Conservation (phyloP, 805 yeast species). For the Cephaloascus fragrans region DNA sequence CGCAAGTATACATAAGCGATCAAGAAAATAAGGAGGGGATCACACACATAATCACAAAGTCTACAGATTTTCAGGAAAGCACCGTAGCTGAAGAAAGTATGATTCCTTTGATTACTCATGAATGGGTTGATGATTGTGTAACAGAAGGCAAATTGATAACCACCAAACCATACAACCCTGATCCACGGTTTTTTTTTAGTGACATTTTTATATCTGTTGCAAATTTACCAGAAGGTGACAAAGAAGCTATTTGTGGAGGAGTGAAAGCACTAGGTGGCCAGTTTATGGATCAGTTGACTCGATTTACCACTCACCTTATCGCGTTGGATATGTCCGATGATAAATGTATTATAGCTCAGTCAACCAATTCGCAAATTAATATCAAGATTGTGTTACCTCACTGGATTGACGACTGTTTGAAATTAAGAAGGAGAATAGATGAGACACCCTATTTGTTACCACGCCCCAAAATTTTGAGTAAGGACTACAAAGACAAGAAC, state of each 20-base stretch:
- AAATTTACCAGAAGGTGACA: slow-evolving; percentile 48
- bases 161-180: slow-evolving; percentile 59
- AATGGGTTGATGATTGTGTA: slow-evolving; percentile 49
- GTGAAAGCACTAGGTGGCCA: slow-evolving; percentile 74
- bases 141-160: slow-evolving; percentile 32
- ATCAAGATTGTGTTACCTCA: slow-evolving; percentile 63
- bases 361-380: slow-evolving; percentile 22
- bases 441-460: slow-evolving; percentile 46
- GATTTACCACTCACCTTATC: slow-evolving; percentile 71
- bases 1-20: slow-evolving; percentile 9
- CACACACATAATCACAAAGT: slow-evolving; percentile 43
- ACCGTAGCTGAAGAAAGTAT: slow-evolving; percentile 34
- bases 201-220: slow-evolving; percentile 50
- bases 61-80: slow-evolving; percentile 44
- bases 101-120: slow-evolving; percentile 56
- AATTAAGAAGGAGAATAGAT: slow-evolving; percentile 35
- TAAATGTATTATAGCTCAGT: slow-evolving; percentile 46
- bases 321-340: slow-evolving; percentile 45
- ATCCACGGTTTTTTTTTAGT: slow-evolving; percentile 55
- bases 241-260: slow-evolving; percentile 59
- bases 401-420: slow-evolving; percentile 72
- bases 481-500: neutral
- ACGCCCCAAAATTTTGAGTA: slow-evolving; percentile 7
- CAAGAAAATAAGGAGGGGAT: slow-evolving; percentile 9
- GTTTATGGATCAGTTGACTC: slow-evolving; percentile 49